phyloP scores from a whole-genome alignment of 352 stramenopile genomes.

The Pythium periplocum region DNA sequence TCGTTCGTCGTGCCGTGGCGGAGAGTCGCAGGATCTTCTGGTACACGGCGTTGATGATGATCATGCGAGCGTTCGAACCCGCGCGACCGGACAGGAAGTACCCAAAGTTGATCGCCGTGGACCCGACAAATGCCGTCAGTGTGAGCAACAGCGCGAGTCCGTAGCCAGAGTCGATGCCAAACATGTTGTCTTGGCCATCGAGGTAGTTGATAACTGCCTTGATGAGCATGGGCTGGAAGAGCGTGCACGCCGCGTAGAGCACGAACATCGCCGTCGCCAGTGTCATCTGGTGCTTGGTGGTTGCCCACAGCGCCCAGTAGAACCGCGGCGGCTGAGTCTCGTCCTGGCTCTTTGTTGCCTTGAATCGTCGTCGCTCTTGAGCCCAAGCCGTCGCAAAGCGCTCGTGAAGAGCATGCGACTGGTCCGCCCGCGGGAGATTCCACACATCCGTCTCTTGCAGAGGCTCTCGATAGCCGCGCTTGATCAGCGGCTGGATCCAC shows the following conservation, averaged over 20 bases:
- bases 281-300: no score
- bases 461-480: no score
- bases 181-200: conserved; percentile 18
- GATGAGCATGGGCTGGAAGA: conserved; percentile 28
- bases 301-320: no score
- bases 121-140: conserved; percentile 22
- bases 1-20: conserved; percentile 19
- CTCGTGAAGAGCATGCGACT: no score
- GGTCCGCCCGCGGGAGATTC: no score
- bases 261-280: background rate
- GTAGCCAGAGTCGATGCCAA: conserved; percentile 25
- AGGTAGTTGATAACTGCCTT: conserved; percentile 32
- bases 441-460: no score
- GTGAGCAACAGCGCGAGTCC: conserved; percentile 26
- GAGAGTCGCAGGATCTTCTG: conserved; percentile 31
- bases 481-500: no score
- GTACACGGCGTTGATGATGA: conserved; percentile 35
- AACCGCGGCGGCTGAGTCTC: no score
- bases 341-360: no score
- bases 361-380: no score
- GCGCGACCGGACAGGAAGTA: conserved; percentile 24
- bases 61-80: conserved; percentile 28
- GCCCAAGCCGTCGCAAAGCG: no score
- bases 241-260: conserved; percentile 23
- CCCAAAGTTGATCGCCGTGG: conserved; percentile 28